Evolutionary conservation across 345 rosid genomes (phyloP).

Genomic region (Anacardium occidentale): DNA sequence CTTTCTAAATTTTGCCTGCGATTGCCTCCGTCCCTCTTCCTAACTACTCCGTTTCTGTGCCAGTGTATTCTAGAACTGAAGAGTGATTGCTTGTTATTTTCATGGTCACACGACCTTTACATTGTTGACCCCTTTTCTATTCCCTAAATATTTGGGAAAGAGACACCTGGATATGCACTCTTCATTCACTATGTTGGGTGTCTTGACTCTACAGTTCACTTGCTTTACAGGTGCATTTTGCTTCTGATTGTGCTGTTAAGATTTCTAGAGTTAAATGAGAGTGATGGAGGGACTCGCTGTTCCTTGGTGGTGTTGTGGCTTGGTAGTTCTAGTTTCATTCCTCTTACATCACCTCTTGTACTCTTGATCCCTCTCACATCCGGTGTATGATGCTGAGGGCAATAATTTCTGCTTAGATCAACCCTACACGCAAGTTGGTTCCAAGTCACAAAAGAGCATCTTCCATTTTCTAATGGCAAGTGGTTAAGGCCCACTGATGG

Average conservation of each 20-base stretch:
- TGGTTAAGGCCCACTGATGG: constrained; percentile 10
- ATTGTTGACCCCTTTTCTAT: constrained; percentile 14
- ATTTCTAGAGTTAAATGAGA: constrained; percentile 15
- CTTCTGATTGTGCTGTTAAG: constrained; percentile 16
- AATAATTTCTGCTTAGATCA: constrained; percentile 7
- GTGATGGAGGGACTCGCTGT: constrained; percentile 11
- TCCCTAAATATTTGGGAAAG: not conserved
- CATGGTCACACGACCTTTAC: constrained; percentile 8
- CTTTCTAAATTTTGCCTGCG: constrained; percentile 1
- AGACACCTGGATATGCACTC: constrained; percentile 20
- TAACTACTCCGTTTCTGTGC: constrained; percentile 3
- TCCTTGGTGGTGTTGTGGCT: constrained; percentile 12
- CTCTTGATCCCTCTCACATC: too few relatives aligned
- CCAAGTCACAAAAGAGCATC: not conserved
- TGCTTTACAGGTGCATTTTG: constrained; percentile 24
- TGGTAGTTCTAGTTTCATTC: constrained; percentile 4
- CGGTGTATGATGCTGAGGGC: constrained; percentile 6
- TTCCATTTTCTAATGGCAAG: constrained; percentile 8
- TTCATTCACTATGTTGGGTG: constrained; percentile 11
- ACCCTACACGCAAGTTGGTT: constrained; percentile 17
- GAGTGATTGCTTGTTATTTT: constrained; percentile 30
- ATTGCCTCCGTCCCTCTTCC: not conserved
- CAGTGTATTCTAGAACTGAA: not conserved
- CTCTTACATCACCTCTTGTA: not conserved
- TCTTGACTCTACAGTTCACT: constrained; percentile 4